Percentiles rank a stretch among this genome's conserved stretches.
Evolutionary conservation across 345 rosid genomes (phyloP).

Genomic region (Populus deltoides): DNA sequence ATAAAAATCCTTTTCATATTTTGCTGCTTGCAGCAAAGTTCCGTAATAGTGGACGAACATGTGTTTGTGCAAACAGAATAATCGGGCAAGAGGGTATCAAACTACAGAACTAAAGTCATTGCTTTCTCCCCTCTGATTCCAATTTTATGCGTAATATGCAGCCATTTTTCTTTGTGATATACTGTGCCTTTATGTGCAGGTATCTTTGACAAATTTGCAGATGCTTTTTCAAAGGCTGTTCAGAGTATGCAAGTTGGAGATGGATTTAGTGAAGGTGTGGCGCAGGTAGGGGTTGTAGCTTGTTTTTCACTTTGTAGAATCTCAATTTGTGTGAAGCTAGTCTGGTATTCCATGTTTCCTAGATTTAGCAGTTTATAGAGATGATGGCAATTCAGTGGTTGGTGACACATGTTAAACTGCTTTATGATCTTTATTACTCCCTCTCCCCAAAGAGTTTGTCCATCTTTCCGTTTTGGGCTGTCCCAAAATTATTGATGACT

Average conservation of each 20-base stretch:
- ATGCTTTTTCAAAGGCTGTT: constrained; percentile 83
- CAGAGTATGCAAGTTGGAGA: constrained; percentile 88
- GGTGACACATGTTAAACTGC: background rate
- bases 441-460: background rate
- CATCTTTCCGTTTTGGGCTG: background rate
- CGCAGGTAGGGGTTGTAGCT: constrained; percentile 46
- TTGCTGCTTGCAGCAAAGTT: constrained; percentile 94
- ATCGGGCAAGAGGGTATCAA: constrained; percentile 89
- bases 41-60: constrained; percentile 94
- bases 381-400: background rate
- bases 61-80: constrained; percentile 92
- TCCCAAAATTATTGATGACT: background rate
- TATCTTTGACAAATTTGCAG: constrained; percentile 85
- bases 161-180: background rate
- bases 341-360: background rate
- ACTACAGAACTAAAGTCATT: background rate
- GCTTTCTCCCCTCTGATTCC: background rate
- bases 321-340: background rate
- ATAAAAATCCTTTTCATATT: constrained; percentile 7
- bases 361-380: background rate
- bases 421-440: background rate
- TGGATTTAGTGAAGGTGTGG: constrained; percentile 77
- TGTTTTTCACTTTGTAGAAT: background rate
- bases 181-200: constrained; percentile 42
- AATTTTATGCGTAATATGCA: background rate